Percentiles rank a stretch among this genome's conserved stretches.
These are phyloP conservation scores for Rhynchospora breviuscula DNA, from an alignment of 176 grass and related monocot genomes.

Conservation along the genomic window DNA sequence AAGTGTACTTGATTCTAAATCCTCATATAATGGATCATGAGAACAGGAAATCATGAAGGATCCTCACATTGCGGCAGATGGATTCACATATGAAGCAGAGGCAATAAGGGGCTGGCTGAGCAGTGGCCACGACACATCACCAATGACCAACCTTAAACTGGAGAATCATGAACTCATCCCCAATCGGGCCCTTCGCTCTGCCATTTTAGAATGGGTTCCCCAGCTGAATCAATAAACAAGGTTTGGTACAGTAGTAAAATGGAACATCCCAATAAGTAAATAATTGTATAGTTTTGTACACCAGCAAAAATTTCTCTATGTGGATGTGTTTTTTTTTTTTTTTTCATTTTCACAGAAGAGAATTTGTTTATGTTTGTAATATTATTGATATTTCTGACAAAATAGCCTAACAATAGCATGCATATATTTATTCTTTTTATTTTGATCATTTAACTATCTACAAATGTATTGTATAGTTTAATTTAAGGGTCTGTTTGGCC, in stretches of 20 bases:
- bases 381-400: too few relatives aligned
- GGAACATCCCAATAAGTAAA: too few relatives aligned
- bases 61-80: slow-evolving; percentile 59
- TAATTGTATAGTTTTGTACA: too few relatives aligned
- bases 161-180: slow-evolving; percentile 52
- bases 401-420: too few relatives aligned
- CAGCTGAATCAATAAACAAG: slow-evolving; percentile 19
- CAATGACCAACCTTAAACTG: slow-evolving; percentile 66
- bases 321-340: too few relatives aligned
- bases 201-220: slow-evolving; percentile 54
- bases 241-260: background rate
- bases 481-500: too few relatives aligned
- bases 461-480: too few relatives aligned
- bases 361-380: too few relatives aligned
- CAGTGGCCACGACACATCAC: slow-evolving; percentile 41
- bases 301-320: too few relatives aligned
- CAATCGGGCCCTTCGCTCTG: slow-evolving; percentile 46
- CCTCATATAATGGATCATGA: background rate
- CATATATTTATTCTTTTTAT: too few relatives aligned
- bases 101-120: slow-evolving; percentile 56
- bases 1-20: background rate
- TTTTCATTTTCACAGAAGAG: too few relatives aligned
- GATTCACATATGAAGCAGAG: slow-evolving; percentile 63
- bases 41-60: slow-evolving; percentile 67
- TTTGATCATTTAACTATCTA: too few relatives aligned